Evolutionary conservation across 2,329 filamentous ascomycete genomes (phyloP).

Genomic region (Bretziella fagacearum): DNA sequence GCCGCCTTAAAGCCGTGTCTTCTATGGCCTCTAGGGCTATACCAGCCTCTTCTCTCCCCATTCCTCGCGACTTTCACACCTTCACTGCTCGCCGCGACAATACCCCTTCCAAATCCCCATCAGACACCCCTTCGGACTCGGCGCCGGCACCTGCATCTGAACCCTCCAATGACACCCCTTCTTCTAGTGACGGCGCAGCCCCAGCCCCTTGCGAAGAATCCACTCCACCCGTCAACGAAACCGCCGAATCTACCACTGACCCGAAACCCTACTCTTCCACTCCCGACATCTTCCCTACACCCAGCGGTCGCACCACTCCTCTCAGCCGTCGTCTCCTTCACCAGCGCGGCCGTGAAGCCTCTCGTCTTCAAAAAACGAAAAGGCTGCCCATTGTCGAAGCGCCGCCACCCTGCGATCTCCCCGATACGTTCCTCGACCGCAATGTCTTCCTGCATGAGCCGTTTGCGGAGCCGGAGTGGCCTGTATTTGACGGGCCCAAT

Average conservation of each 20-base stretch:
- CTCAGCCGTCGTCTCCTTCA: background rate
- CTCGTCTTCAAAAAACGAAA: background rate
- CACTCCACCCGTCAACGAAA: too few relatives aligned
- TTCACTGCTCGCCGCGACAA: too few relatives aligned
- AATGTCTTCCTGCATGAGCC: slow-evolving; percentile 13
- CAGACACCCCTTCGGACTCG: background rate
- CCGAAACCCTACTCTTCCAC: background rate
- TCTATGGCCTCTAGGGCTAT: too few relatives aligned
- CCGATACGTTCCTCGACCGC: background rate
- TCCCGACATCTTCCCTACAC: background rate
- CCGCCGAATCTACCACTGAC: background rate
- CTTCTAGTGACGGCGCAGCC: too few relatives aligned
- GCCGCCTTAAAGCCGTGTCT: too few relatives aligned
- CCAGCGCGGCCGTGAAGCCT: background rate
- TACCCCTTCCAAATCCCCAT: background rate
- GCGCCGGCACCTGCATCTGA: too few relatives aligned
- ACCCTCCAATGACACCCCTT: too few relatives aligned
- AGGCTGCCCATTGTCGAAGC: background rate
- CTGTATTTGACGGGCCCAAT: slow-evolving; percentile 12
- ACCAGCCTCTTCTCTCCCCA: too few relatives aligned
- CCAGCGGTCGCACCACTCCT: too few relatives aligned
- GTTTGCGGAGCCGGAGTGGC: slow-evolving; percentile 12
- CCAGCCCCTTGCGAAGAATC: too few relatives aligned
- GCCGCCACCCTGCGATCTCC: slow-evolving; percentile 1
- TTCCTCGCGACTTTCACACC: too few relatives aligned